Evolutionary conservation across 768 basidiomycete genomes (phyloP).

Genomic region (Calocera viscosa): DNA sequence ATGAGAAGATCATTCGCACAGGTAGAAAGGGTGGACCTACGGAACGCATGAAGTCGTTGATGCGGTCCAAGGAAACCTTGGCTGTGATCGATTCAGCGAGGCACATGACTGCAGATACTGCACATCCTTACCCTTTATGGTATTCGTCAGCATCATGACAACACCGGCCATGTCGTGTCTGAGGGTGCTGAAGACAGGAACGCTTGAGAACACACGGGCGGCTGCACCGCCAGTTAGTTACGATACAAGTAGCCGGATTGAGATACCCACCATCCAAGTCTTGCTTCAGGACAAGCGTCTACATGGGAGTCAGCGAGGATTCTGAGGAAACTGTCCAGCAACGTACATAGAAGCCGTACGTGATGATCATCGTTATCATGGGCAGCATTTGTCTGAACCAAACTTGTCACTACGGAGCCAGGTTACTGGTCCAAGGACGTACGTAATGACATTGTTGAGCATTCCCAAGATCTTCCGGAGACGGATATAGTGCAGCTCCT

Average conservation of each 20-base stretch:
- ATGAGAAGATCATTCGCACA: no score
- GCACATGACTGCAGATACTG: not conserved
- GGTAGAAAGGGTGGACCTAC: not conserved
- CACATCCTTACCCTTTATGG: constrained; percentile 18
- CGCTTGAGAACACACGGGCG: constrained; percentile 38
- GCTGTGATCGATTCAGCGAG: constrained; percentile 23
- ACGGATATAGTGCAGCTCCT: constrained; percentile 24
- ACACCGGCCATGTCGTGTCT: constrained; percentile 36
- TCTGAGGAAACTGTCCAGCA: not conserved
- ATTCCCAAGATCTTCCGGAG: not conserved
- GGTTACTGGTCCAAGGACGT: no score
- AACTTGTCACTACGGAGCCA: no score
- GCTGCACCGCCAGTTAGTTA: constrained; percentile 28
- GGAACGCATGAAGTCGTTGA: constrained; percentile 35
- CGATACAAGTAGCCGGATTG: constrained; percentile 29
- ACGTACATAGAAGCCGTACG: constrained; percentile 48
- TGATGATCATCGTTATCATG: constrained; percentile 50
- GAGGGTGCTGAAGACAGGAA: constrained; percentile 52
- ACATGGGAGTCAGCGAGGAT: not conserved
- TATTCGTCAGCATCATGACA: constrained; percentile 26
- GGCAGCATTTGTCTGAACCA: constrained; percentile 47
- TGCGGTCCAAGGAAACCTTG: constrained; percentile 53
- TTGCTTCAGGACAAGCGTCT: constrained; percentile 30
- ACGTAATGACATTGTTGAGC: not conserved
- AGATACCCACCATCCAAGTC: constrained; percentile 25